Base-by-base conservation (phyloP, 129 eudicot species). In the Gnaphalium uliginosum region DNA sequence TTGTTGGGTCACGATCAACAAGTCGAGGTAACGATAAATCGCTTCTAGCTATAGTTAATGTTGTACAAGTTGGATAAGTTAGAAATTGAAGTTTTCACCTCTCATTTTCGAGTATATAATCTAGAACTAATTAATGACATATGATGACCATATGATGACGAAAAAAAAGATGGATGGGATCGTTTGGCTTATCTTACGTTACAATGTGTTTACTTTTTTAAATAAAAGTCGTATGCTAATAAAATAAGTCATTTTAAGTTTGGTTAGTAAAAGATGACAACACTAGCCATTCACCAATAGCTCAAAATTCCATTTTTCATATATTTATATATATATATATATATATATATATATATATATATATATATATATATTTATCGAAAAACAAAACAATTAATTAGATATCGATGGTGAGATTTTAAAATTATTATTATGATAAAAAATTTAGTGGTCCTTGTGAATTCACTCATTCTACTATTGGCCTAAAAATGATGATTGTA, bases 1-100 rank as follows among this genome's bases (percentile, higher is more conserved):
- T 75, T 66, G 68, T 8, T 62, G 26, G 23, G 66, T 56, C 59
- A 41, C 27, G 63, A 56, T 65, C 72, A 76, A 30, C 54, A 11
- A 21, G 57, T 15, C 29, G 17, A 37, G 50, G 68, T 43, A 22
- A 25, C 7, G 13, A 27, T 9, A 29, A 19, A 54, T 2, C 6
- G 17, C 14, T 25, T n/a, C n/a, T n/a, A n/a, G n/a, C n/a, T 18
- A 27, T 29, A 23, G 18, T 69, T 22, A 10, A 18, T 6, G 25
- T 69, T 51, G 48, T 50, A 70, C 19, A 29, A 69, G 14, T 68
- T 69, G 14, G 41, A 24, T 26, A 17, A n/a, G 59, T 27, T 71
- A 37, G 26, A 21, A n/a, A 18, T 25, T 39, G 72, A 48, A 48
- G 14, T 1, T 30, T 48, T 73, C 21, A 26, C 30, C 22, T 63